Evolutionary conservation across 2,329 filamentous ascomycete species (phyloP), one percentile per base, ranked within the genome.

Genomic region (Triangularia verruculosa): DNA sequence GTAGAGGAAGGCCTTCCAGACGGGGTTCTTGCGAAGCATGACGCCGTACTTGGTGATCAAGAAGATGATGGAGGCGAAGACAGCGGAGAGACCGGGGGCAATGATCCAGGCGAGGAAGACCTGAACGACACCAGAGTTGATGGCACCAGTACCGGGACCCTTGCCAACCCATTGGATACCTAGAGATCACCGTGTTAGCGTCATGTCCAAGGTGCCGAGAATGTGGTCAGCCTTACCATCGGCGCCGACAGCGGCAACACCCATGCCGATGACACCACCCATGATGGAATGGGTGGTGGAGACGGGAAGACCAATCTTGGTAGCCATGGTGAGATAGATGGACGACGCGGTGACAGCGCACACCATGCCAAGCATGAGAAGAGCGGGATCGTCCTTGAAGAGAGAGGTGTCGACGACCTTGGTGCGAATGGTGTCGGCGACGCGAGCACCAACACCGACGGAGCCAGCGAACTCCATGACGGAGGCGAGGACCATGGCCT

Each of bases 401-500:
- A 78, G 75, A 0, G 72, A 66, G 34, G 79, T 79, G 61, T 79
- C 77, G 70, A 88, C 82, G 60, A 88, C 80, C 64, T 84, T 83
- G 69, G 83, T 87, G 65, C 84, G 82, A 72, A 88, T 87, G 9
- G 86, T 88, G 61, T 84, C 82, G 25, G 86, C 83, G 3, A 86
- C 84, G 64, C 84, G 83, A 30, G 85, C 81, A 24, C 85, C 86
- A 56, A 88, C 85, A 62, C 82, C 82, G 28, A 89, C 78, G 51
- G 83, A 80, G 58, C 87, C 87, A n/a, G 79, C 74, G 68, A 89
- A 85, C 74, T 89, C 86, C 78, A 87, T 86, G 64, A 87, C 71
- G 53, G 81, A 80, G 39, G 82, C 85, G 27, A 85, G 75, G 12
- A 82, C 68, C 84, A 86, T 85, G 67, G 84, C 86, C 73, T 88